A percentile compares a stretch with the other conserved stretches of the same genome.
phyloP scores from a whole-genome alignment of 345 rosid species.

The Rhizophora mangle region DNA sequence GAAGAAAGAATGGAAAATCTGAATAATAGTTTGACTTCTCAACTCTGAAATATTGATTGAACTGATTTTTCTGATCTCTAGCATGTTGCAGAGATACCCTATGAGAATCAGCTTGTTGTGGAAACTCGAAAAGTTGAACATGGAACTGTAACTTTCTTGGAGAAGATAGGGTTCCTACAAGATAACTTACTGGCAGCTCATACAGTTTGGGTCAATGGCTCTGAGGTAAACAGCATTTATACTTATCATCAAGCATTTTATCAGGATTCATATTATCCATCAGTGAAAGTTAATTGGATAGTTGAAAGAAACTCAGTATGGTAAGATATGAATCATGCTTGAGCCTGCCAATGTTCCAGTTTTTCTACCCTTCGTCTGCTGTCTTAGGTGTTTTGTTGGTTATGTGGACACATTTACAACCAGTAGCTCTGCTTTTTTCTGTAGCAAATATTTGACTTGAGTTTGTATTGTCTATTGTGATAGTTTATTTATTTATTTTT shows the following conservation, averaged over 20 bases:
- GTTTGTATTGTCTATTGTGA: background rate
- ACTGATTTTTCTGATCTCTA: background rate
- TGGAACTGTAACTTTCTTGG: background rate
- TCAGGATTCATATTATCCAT: background rate
- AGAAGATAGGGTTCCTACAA: constrained; percentile 3
- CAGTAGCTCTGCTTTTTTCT: too few species aligned
- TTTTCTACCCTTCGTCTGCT: background rate
- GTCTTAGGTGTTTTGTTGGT: too few species aligned
- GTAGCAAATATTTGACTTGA: too few species aligned
- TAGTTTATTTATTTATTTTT: background rate
- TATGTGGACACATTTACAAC: too few species aligned
- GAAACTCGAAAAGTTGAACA: constrained; percentile 33
- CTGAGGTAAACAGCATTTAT: constrained; percentile 43
- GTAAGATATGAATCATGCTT: background rate
- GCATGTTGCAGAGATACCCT: constrained; percentile 42
- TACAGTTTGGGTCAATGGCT: constrained; percentile 50
- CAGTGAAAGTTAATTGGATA: too few species aligned
- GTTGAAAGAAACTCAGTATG: too few species aligned
- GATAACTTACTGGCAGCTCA: background rate
- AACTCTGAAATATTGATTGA: background rate
- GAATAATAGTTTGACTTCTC: background rate
- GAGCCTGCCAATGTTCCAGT: background rate
- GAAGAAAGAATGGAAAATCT: background rate
- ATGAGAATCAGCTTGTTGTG: constrained; percentile 35
- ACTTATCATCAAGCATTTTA: background rate